Conservation (phyloP, 2,329 filamentous ascomycete species). For the Epichloe gansuensis region DNA sequence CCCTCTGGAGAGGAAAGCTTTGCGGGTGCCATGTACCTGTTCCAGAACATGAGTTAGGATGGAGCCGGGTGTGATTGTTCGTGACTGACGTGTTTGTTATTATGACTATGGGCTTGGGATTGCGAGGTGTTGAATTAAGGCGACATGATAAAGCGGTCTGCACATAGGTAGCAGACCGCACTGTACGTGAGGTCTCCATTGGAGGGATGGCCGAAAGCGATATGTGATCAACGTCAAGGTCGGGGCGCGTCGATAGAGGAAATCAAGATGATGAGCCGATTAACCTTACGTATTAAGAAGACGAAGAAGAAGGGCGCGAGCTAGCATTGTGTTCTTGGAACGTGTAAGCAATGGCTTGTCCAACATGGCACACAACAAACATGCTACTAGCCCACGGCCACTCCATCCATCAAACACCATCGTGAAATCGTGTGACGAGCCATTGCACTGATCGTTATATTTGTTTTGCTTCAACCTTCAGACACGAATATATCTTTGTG, state of each 20-base stretch:
- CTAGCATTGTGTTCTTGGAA: neutral
- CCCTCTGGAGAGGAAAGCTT: constrained; percentile 31
- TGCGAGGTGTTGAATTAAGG: neutral
- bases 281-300: neutral
- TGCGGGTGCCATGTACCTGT: constrained; percentile 47
- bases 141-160: neutral
- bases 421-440: neutral
- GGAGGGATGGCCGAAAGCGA: neutral
- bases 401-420: neutral
- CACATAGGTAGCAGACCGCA: neutral
- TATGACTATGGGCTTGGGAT: neutral
- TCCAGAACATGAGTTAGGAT: constrained; percentile 25
- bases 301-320: neutral
- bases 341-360: neutral
- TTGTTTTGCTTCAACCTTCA: constrained; percentile 20
- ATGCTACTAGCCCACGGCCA: neutral
- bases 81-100: neutral
- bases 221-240: neutral
- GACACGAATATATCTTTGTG: constrained; percentile 69
- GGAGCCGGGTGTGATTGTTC: neutral
- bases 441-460: too few relatives aligned
- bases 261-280: neutral
- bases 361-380: neutral
- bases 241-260: neutral
- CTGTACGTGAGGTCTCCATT: neutral